Evolutionary conservation across 352 stramenopile genomes (phyloP), one percentile per base, ranked within the genome.

Genomic region (Phytophthora foliorum): DNA sequence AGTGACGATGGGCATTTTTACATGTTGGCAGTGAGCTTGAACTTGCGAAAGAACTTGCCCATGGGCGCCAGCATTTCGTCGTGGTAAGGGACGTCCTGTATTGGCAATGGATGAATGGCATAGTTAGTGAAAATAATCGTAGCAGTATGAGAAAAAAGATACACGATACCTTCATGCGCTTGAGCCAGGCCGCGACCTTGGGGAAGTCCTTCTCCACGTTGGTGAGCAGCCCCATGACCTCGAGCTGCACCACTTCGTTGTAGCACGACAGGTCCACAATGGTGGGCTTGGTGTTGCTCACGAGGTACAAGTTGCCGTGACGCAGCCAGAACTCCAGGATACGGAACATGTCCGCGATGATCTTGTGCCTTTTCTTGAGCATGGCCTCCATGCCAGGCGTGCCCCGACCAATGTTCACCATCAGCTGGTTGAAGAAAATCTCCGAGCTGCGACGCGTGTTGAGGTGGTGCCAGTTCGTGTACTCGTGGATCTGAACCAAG

Each of bases 381-480:
- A 64, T 62, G 11, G 75, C 75, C 39, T 90, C 79, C 50, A 88
- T 78, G 31, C 56, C 67, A 2, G 75, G 79, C 27, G 75, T 86
- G 32, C 72, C 69, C 19, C 74, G 74, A 11, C 84, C 82, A 11
- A 88, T 55, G 61, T 90, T 92, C 16, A 74, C 63, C 68, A 88
- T 79, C 29, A 92, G 55, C 68, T 86, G 74, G 66, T 88, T 81
- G 22, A 89, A 74, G 65, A 90, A 90, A 52, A 92, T 81, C 63
- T 91, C 63, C 2, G 79, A 88, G 59, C 78, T 85, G 27, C 69
- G 69, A 36, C 85, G 85, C 53, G 83, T 77, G 63, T 91, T 91
- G 39, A 83, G 78, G 76, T 93, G 85, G 63, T 93, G 85, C 85
- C 85, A 93, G 72, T 92, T 81, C 67, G 77, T 89, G 74, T 92